These are phyloP conservation scores for Metarhizium sp. DNA, from an alignment of 2,329 filamentous ascomycete species.

Conservation along the genomic window DNA sequence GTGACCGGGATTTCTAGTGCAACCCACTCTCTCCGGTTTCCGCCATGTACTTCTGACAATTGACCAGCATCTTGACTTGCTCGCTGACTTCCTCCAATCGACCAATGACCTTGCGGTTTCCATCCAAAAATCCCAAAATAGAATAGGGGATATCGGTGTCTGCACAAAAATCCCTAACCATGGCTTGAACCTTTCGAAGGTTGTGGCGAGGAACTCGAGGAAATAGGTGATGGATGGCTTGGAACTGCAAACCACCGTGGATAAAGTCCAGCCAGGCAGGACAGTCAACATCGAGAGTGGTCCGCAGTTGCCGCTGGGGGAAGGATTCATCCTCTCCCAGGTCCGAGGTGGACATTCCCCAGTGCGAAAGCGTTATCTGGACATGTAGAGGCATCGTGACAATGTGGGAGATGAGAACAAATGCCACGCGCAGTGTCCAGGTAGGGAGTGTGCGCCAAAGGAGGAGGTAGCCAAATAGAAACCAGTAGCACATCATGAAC, in stretches of 20 bases:
- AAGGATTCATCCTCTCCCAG: conserved; percentile 58
- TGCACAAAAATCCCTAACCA: conserved; percentile 55
- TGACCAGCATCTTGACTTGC: conserved; percentile 49
- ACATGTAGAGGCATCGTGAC: conserved; percentile 60
- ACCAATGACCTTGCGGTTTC: conserved; percentile 44
- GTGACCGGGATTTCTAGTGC: conserved; percentile 3
- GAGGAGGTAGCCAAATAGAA: conserved; percentile 57
- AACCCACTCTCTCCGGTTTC: conserved; percentile 35
- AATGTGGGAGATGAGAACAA: conserved; percentile 55
- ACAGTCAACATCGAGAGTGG: conserved; percentile 67
- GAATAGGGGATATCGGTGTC: conserved; percentile 55
- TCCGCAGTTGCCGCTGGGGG: conserved; percentile 59
- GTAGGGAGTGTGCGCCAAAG: conserved; percentile 51
- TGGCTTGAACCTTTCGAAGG: conserved; percentile 46
- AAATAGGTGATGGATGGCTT: conserved; percentile 62
- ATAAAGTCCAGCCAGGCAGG: conserved; percentile 63
- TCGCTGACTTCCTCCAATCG: conserved; percentile 48
- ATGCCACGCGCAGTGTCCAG: conserved; percentile 47
- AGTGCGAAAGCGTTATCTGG: conserved; percentile 64
- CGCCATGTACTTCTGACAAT: conserved; percentile 45
- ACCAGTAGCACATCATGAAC: conserved; percentile 58
- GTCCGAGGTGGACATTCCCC: conserved; percentile 60
- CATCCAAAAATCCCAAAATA: conserved; percentile 51
- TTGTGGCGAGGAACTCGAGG: conserved; percentile 62
- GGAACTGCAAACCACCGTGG: conserved; percentile 65